phyloP scores from a whole-genome alignment of 139 green algal genomes.

The Deuterostichococcus epilithicus region DNA sequence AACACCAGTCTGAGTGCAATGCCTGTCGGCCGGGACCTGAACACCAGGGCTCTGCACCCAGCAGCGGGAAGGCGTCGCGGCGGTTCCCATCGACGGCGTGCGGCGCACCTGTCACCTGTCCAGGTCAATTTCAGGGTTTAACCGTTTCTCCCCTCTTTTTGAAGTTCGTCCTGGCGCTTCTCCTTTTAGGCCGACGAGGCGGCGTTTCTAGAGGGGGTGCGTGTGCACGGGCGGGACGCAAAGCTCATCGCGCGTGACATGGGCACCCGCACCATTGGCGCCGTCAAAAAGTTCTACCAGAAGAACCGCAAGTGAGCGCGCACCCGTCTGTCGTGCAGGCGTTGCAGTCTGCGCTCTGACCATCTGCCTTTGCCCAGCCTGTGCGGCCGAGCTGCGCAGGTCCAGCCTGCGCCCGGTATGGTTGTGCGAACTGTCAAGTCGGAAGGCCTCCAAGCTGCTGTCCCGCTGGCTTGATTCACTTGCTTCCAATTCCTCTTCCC shows the following conservation, averaged over 20 bases:
- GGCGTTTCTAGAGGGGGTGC: slow-evolving; percentile 56
- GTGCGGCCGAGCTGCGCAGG: neutral
- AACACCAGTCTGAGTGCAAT: no score
- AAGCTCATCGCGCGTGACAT: slow-evolving; percentile 41
- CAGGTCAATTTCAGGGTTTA: no score
- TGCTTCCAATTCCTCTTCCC: no score
- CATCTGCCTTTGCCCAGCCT: no score
- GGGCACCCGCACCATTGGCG: slow-evolving; percentile 32
- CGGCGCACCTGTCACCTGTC: no score
- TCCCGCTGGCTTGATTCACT: no score
- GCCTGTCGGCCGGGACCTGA: no score
- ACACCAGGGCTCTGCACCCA: no score
- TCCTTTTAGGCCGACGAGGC: slow-evolving; percentile 20
- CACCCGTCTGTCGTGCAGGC: neutral
- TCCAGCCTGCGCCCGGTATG: neutral
- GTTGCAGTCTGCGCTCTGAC: neutral
- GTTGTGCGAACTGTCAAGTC: neutral
- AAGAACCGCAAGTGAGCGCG: slow-evolving; percentile 22
- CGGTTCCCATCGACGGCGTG: no score
- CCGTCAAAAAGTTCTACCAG: slow-evolving; percentile 54
- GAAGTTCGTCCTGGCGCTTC: neutral
- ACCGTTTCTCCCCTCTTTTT: no score
- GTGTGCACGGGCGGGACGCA: slow-evolving; percentile 45
- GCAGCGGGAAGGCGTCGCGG: no score
- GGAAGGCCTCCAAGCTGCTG: neutral